Evolutionary conservation across 2,329 filamentous ascomycete species (phyloP).

Genomic region (Neocucurbitaria cava): DNA sequence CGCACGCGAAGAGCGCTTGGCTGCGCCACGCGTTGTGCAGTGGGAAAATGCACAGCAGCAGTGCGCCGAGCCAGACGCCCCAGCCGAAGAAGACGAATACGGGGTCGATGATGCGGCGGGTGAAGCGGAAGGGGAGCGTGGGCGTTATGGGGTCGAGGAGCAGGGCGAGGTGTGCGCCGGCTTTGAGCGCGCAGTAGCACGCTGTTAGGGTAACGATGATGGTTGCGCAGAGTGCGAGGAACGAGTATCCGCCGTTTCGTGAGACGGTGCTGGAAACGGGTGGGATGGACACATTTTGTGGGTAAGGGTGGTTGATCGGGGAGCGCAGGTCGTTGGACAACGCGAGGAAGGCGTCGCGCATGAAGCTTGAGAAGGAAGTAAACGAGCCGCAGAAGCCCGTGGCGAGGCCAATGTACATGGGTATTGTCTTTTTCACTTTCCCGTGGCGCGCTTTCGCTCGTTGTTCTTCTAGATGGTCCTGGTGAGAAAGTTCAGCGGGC

Average conservation of each 20-base stretch:
- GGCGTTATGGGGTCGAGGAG: conserved; percentile 66
- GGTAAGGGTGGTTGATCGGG: conserved; percentile 52
- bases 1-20: conserved; percentile 74
- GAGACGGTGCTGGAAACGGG: conserved; percentile 43
- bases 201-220: conserved; percentile 75
- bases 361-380: conserved; percentile 88
- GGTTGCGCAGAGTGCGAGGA: conserved; percentile 81
- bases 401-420: conserved; percentile 83
- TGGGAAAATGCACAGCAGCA: conserved; percentile 75
- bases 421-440: conserved; percentile 81
- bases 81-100: conserved; percentile 69
- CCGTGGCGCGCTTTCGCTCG: conserved; percentile 52
- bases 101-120: conserved; percentile 69
- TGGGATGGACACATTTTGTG: conserved; percentile 35
- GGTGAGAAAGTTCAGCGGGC: conserved; percentile 6
- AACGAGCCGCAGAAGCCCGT: conserved; percentile 90
- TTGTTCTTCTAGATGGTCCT: conserved; percentile 52
- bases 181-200: conserved; percentile 71
- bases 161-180: conserved; percentile 78
- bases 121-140: conserved; percentile 63
- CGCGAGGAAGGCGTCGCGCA: conserved; percentile 79
- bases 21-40: conserved; percentile 77
- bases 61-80: conserved; percentile 78
- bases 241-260: conserved; percentile 77
- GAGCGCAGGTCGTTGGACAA: conserved; percentile 75